These are phyloP conservation scores for Cercospora sojina DNA, from an alignment of 2,329 filamentous ascomycete genomes.

Conservation along the genomic window DNA sequence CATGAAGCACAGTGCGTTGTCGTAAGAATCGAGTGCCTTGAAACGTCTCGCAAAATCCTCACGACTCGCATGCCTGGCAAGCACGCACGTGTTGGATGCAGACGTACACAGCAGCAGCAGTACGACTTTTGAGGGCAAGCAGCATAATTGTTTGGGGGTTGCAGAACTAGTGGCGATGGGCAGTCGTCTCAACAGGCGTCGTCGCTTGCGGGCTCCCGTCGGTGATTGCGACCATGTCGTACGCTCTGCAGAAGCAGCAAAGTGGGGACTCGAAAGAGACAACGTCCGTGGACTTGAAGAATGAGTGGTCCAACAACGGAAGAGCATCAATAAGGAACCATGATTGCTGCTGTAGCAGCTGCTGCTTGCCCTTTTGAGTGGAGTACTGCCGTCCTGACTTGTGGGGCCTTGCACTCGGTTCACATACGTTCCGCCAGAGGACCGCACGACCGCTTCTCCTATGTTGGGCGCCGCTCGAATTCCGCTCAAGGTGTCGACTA, in stretches of 20 bases:
- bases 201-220: not conserved
- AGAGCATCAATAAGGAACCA: not conserved
- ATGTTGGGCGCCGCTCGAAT: not conserved
- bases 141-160: conserved; percentile 9
- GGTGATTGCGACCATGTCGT: not conserved
- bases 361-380: conserved; percentile 27
- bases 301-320: not conserved
- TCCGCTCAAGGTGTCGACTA: conserved; percentile 53
- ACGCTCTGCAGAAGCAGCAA: not conserved
- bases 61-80: conserved; percentile 33
- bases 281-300: not conserved
- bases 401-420: not conserved
- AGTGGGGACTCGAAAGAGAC: not conserved
- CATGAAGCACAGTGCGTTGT: conserved; percentile 20
- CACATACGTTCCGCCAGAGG: not conserved
- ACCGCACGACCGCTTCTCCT: conserved; percentile 1
- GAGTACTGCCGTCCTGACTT: conserved; percentile 6
- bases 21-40: conserved; percentile 12
- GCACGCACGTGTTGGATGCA: conserved; percentile 31
- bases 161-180: not conserved
- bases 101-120: conserved; percentile 21
- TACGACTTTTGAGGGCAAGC: conserved; percentile 24
- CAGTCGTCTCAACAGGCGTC: not conserved
- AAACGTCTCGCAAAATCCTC: conserved; percentile 24
- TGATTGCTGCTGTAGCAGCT: not conserved